Percentiles rank a stretch among this genome's conserved stretches.
These are phyloP conservation scores for Hymenochaete sp. DNA, from an alignment of 1,284 basidiomycete species.

Conservation along the genomic window DNA sequence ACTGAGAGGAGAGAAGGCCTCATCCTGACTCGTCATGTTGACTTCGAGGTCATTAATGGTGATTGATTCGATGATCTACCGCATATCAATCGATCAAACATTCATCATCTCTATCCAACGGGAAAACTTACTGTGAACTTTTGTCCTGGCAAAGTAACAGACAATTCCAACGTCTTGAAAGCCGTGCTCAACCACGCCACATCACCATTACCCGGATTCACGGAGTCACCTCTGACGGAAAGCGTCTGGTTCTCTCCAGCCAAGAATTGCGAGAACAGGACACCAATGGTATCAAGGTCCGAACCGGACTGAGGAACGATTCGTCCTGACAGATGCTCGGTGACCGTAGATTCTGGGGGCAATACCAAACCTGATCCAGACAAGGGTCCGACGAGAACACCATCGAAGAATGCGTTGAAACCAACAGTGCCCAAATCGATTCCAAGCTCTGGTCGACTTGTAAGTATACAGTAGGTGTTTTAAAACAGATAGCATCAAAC, in stretches of 20 bases:
- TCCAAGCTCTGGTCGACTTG: slow-evolving; percentile 45
- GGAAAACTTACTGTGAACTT: slow-evolving; percentile 37
- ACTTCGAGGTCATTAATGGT: slow-evolving; percentile 52
- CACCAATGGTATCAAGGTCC: slow-evolving; percentile 48
- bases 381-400: slow-evolving; percentile 45
- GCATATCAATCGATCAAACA: not conserved
- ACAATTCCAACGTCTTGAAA: slow-evolving; percentile 57
- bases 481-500: slow-evolving; percentile 24
- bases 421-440: slow-evolving; percentile 64
- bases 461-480: slow-evolving; percentile 13
- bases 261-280: slow-evolving; percentile 61
- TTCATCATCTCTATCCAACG: not conserved
- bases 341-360: slow-evolving; percentile 40
- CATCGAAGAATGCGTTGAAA: slow-evolving; percentile 56
- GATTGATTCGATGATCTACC: slow-evolving; percentile 60
- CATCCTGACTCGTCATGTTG: slow-evolving; percentile 40
- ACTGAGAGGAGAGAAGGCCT: slow-evolving; percentile 51
- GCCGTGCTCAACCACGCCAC: slow-evolving; percentile 65
- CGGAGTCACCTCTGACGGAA: slow-evolving; percentile 50
- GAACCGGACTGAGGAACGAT: slow-evolving; percentile 54
- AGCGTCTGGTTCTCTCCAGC: slow-evolving; percentile 60
- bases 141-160: slow-evolving; percentile 59
- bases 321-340: slow-evolving; percentile 49
- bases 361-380: slow-evolving; percentile 44
- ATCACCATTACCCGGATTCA: slow-evolving; percentile 47